Percentiles rank a stretch among this genome's conserved stretches.
phyloP scores from a whole-genome alignment of 306 rosid genomes.

The Cucumis hystrix region DNA sequence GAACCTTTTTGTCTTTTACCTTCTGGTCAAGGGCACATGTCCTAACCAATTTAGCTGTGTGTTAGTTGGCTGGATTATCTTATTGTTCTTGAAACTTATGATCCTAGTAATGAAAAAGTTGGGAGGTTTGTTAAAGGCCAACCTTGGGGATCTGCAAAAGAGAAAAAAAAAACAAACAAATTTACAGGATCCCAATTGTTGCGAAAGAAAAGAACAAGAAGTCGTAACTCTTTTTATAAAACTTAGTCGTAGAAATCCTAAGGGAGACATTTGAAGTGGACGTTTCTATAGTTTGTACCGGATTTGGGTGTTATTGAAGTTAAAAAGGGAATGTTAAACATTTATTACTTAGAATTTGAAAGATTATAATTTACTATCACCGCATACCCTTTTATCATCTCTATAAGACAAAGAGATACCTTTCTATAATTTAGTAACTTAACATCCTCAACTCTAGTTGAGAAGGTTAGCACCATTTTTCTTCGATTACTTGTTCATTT shows the following conservation, averaged over 20 bases:
- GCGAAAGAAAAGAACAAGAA: too few species aligned
- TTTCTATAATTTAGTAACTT: neutral
- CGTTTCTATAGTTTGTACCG: neutral
- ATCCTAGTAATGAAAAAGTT: too few species aligned
- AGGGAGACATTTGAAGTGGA: neutral
- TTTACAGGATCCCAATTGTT: too few species aligned
- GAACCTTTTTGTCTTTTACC: neutral
- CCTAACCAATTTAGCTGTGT: neutral
- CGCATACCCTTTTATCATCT: neutral
- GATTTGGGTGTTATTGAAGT: neutral
- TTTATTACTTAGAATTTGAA: neutral
- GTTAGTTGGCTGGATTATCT: too few species aligned
- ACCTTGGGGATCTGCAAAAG: neutral
- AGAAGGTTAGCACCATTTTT: neutral
- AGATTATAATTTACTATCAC: neutral
- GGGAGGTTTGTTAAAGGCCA: neutral
- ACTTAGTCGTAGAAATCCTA: neutral
- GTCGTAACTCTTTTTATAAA: neutral
- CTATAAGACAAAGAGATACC: neutral
- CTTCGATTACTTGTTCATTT: neutral
- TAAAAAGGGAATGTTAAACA: neutral
- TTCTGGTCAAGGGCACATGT: neutral
- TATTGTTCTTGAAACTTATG: too few species aligned
- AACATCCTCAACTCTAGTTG: neutral
- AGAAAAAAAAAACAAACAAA: neutral